Evolutionary conservation across 345 rosid species (phyloP).

Genomic region (Eucalyptus virginea): DNA sequence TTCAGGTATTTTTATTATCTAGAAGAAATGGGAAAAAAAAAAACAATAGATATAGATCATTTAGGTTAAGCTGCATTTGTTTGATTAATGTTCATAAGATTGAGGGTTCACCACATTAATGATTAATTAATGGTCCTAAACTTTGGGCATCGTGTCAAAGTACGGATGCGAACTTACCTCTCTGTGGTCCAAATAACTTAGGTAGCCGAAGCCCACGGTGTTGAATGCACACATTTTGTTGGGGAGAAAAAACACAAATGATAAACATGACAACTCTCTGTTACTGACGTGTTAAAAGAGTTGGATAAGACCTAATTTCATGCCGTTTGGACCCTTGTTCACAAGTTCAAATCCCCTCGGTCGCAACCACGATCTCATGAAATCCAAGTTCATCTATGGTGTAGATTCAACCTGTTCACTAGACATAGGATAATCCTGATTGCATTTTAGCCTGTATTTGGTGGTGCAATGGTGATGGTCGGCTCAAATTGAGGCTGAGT

Average conservation of each 20-base stretch:
- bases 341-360: not conserved
- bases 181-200: not conserved
- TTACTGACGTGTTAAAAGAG: not conserved
- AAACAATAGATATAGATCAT: not conserved
- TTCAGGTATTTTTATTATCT: not conserved
- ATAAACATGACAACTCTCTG: not conserved
- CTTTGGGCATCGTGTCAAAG: not conserved
- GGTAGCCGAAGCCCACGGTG: not conserved
- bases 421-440: not conserved
- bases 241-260: not conserved
- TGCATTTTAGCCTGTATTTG: not conserved
- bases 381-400: not conserved
- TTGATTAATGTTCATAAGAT: not conserved
- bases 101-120: not conserved
- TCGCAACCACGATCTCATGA: not conserved
- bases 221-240: not conserved
- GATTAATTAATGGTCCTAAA: not conserved
- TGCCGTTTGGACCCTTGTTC: not conserved
- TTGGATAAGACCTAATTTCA: not conserved
- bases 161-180: not conserved
- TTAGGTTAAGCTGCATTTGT: not conserved
- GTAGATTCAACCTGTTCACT: not conserved
- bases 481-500: not conserved
- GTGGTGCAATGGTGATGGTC: not conserved
- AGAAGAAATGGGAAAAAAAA: not conserved